Base-by-base conservation (phyloP, 2,329 filamentous ascomycete genomes). In the Colletotrichum sp. region DNA sequence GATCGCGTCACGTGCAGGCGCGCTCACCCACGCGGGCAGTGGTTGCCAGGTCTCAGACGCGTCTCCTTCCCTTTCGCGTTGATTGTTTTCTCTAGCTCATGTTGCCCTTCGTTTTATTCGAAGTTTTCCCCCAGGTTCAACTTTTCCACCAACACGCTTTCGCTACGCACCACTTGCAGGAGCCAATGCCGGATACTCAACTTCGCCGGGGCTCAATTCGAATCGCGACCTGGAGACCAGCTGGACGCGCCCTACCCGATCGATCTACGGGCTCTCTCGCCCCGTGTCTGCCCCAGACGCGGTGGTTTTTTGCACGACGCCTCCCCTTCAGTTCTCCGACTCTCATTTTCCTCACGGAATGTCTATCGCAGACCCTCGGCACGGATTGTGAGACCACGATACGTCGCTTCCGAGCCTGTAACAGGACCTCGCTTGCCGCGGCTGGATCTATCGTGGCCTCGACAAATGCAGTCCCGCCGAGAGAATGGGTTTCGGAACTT, bases 401-500 rank as follows among this genome's bases (percentile, higher is more conserved):
- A 87, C 90, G 89, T 88, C 88, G 89, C 89, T 86, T 88, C 88
- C 87, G 89, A 91, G 89, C 90, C 91, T 92, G 91, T 87, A 89
- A 85, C 87, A 87, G 87, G 88, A 88, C 85, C 85, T 88, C 82
- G 84, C 81, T 84, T 83, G 89, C 88, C 81, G 89, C 87, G 89
- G 80, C 80, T 81, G 87, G 88, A 85, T 83, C 76, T 81, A 83
- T 84, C 83, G 82, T 82, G 85, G 81, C 75, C 77, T 80, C 79
- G 83, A 84, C 81, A 84, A 52, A 52, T 52, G 44, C 44, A 52
- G 44, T 21, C 81, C 83, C 82, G 83, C 83, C 84, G 87, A 86
- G 91, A 90, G 91, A 93, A 92, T 89, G 88, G 88, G 86, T 88
- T 86, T 93, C 93, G 95, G 95, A 96, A 96, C 95, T 96, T 98